phyloP scores from a whole-genome alignment of 192 early-diverging fungal species.

The Backusella australiensis region DNA sequence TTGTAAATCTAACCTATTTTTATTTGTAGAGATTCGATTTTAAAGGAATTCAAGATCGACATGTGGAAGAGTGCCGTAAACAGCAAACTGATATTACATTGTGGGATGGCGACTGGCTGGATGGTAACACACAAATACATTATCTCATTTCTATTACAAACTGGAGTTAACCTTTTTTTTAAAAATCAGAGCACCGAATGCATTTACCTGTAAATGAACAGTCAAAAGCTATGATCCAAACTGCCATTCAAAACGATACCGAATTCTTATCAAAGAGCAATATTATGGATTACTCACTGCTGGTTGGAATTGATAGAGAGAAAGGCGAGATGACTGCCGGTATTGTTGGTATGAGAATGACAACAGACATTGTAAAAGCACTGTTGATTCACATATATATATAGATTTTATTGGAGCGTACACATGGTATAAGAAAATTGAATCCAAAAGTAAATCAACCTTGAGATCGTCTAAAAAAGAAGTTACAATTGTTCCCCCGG shows the following conservation, averaged over 20 bases:
- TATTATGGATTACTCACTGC: conserved; percentile 96
- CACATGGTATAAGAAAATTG: conserved; percentile 97
- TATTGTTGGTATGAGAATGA: conserved; percentile 59
- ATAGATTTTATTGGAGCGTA: conserved; percentile 94
- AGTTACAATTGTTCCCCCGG: conserved; percentile 91
- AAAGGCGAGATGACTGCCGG: conserved; percentile 86
- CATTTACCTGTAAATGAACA: conserved; percentile 80
- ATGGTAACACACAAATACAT: conserved; percentile 39
- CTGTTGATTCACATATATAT: background rate
- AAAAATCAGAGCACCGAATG: conserved; percentile 41
- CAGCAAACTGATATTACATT: conserved; percentile 42
- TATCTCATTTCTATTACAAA: background rate
- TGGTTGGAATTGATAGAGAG: conserved; percentile 90
- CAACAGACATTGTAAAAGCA: background rate
- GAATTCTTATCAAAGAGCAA: conserved; percentile 87
- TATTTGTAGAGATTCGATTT: conserved; percentile 65
- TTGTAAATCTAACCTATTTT: background rate
- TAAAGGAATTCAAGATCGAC: conserved; percentile 72
- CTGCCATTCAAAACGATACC: conserved; percentile 88
- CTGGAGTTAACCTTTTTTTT: background rate
- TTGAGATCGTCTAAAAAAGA: conserved; percentile 64
- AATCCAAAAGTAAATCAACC: conserved; percentile 68
- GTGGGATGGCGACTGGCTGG: conserved; percentile 74
- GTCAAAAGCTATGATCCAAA: conserved; percentile 76
- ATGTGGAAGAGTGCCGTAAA: conserved; percentile 38